Percentiles rank a stretch among this genome's conserved stretches.
Evolutionary conservation across 495 filamentous ascomycete genomes (phyloP).

Genomic region (Xylaria longipes): DNA sequence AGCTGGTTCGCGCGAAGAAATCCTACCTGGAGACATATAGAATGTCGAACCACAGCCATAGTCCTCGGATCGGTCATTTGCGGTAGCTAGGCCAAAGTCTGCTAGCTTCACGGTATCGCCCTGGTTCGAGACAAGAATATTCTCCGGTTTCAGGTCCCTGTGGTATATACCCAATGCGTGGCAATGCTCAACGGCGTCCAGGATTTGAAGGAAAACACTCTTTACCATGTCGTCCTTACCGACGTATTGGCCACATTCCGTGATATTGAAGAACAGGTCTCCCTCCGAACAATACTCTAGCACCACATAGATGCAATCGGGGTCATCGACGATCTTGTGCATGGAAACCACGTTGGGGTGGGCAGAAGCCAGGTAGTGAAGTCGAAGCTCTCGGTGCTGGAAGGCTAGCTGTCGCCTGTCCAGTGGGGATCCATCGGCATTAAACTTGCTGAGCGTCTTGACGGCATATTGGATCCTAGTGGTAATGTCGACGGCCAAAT

Average conservation of each 20-base stretch:
- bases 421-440: conserved; percentile 70
- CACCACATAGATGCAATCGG: conserved; percentile 94
- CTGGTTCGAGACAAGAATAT: conserved; percentile 88
- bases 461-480: conserved; percentile 88
- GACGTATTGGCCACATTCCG: conserved; percentile 89
- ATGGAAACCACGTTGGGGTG: conserved; percentile 95
- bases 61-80: conserved; percentile 82
- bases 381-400: conserved; percentile 89
- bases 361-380: conserved; percentile 86
- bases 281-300: conserved; percentile 98
- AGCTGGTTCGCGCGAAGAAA: conserved; percentile 26
- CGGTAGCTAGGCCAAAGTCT: conserved; percentile 94
- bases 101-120: conserved; percentile 93
- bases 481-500: conserved; percentile 87
- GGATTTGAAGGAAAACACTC: conserved; percentile 88
- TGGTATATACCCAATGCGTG: conserved; percentile 95
- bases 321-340: conserved; percentile 89
- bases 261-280: conserved; percentile 96
- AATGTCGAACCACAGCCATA: conserved; percentile 99
- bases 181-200: conserved; percentile 97
- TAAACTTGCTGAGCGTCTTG: conserved; percentile 91
- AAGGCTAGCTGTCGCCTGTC: conserved; percentile 87
- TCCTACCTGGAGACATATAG: conserved; percentile 98
- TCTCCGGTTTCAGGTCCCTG: conserved; percentile 97
- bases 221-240: conserved; percentile 90